Evolutionary conservation across 176 grass and related monocot genomes (phyloP), one percentile per base, ranked within the genome.

Genomic region (Puya raimondii): DNA sequence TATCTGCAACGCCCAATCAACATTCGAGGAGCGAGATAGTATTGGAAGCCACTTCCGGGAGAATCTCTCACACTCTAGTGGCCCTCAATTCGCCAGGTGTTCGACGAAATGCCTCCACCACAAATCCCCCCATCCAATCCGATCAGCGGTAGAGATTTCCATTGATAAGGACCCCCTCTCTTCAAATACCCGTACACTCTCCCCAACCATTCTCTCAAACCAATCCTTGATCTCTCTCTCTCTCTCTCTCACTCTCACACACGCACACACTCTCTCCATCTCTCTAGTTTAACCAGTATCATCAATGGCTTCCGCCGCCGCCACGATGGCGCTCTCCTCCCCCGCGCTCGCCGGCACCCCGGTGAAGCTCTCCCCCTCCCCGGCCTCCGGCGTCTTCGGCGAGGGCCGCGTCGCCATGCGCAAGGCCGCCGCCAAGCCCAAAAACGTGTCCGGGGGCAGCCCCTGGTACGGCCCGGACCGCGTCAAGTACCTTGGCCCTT

Each of bases 391-490:
- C 2, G 29, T 47, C 7, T 16, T 68, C 20, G 48, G 48, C 21
- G 42, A 71, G 68, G 23, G 27, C 4, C 68, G 68, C 0, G 33
- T 71, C 11, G 50, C 48, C 68, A 71, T 71, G 68, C 68, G 68
- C 42, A 71, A 53, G 68, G 53, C 68, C 2, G 68, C 48, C 9
- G 42, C 29, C 10, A 71, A 71, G 42, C 27, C 68, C 20, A 71
- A 71, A 16, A 13, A 14, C 6, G 13, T 71, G 4, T 71, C 68
- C 2, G 48, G 33, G 1, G 42, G 68, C 4, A 71, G 68, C 68
- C 68, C 23, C 4, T 71, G 68, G 68, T 71, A 71, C 68, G 68
- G 68, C 1, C 27, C 23, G 11, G 68, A 71, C 33, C 23, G 68
- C 9, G 68, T 71, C 14, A 51, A 51, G 68, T 71, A 71, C 68